Conservation (phyloP, 306 rosid species). For the Corylus americana region DNA sequence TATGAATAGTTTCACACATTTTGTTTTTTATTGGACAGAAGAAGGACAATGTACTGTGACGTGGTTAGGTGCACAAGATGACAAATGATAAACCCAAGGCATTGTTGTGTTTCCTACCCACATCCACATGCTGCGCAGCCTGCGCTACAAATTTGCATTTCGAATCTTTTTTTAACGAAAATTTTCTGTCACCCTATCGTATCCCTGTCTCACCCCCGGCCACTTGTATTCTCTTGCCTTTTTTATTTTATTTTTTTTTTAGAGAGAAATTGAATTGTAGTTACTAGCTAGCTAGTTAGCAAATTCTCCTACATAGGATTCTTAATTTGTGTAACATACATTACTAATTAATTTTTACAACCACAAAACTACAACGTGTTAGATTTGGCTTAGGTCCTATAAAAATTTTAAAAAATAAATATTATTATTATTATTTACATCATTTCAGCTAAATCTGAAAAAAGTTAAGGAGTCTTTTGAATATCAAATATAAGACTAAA, state of each 20-base stretch:
- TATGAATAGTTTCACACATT: background rate
- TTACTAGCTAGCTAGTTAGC: no score
- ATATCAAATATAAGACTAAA: no score
- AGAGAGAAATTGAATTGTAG: no score
- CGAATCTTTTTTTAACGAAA: constrained; percentile 6
- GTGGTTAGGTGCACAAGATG: constrained; percentile 8
- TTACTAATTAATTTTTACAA: no score
- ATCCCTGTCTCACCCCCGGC: background rate
- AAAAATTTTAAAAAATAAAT: no score
- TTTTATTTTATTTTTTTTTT: no score
- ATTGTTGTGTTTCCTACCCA: background rate
- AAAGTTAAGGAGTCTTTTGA: background rate
- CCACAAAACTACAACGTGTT: no score
- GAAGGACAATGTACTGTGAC: background rate
- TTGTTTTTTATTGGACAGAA: background rate
- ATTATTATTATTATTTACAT: no score
- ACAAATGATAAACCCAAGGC: background rate
- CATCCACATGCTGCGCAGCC: background rate
- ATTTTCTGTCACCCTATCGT: background rate
- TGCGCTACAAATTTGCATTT: background rate
- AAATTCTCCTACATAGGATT: no score
- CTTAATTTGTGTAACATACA: no score
- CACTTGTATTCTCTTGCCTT: background rate
- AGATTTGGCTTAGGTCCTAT: no score
- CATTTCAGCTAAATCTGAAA: no score